These are phyloP conservation scores for Boletus sp. DNA, from an alignment of 1,284 basidiomycete species.

Conservation along the genomic window DNA sequence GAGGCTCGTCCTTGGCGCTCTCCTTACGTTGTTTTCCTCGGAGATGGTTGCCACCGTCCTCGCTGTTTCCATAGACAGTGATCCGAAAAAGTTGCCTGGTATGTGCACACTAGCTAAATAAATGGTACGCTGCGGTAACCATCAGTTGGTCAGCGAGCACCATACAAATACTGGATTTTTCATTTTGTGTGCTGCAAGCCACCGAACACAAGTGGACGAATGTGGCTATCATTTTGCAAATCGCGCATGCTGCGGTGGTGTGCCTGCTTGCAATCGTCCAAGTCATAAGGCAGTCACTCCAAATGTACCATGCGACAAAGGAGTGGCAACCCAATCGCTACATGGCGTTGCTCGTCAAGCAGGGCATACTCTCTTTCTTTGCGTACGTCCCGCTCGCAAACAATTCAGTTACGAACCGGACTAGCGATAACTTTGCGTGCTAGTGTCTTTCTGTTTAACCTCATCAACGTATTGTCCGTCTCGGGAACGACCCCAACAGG, in stretches of 20 bases:
- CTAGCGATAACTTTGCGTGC: too few relatives aligned
- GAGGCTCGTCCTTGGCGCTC: neutral
- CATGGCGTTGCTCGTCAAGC: neutral
- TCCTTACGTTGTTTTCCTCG: neutral
- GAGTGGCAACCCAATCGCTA: neutral
- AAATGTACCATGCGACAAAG: neutral
- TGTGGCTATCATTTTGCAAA: rapidly evolving
- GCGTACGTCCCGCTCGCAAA: neutral
- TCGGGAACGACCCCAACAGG: neutral
- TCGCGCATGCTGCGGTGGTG: neutral
- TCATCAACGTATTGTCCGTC: neutral
- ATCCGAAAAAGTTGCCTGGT: neutral
- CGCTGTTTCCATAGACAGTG: neutral
- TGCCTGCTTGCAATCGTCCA: neutral
- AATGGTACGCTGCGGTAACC: neutral
- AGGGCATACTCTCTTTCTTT: neutral
- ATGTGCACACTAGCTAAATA: neutral
- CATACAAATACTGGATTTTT: neutral
- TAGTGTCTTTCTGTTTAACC: neutral
- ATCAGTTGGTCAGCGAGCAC: neutral
- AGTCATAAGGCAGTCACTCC: neutral
- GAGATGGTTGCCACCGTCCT: neutral
- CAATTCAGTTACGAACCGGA: neutral
- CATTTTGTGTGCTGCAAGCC: too few relatives aligned
- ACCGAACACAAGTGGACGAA: too few relatives aligned